These are phyloP conservation scores for Komagataella populi DNA, from an alignment of 805 yeast species.

Conservation along the genomic window DNA sequence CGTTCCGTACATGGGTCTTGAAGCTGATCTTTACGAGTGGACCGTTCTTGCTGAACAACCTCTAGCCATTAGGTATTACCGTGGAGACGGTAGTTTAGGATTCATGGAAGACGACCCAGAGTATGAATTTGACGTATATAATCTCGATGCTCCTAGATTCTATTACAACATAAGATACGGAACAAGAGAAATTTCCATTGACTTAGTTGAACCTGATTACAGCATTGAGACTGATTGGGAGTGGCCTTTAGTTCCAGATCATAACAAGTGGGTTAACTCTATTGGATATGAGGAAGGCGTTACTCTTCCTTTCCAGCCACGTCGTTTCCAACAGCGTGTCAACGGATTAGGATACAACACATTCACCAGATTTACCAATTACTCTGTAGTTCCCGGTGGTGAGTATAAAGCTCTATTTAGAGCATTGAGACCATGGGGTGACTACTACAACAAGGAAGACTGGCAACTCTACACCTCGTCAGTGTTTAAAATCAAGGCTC, in stretches of 20 bases:
- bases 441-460: slow-evolving; percentile 1
- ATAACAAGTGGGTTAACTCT: background rate
- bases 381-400: slow-evolving; percentile 3
- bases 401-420: slow-evolving; percentile 4
- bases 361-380: slow-evolving; percentile 1
- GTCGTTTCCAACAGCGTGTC: background rate
- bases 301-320: background rate
- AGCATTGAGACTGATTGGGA: slow-evolving; percentile 4
- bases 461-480: slow-evolving; percentile 6
- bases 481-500: background rate
- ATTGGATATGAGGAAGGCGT: background rate
- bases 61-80: slow-evolving; percentile 1
- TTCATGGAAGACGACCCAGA: background rate
- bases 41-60: slow-evolving; percentile 2
- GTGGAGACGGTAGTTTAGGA: background rate
- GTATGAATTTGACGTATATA: background rate
- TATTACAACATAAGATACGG: slow-evolving; percentile 6
- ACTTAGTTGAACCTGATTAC: slow-evolving; percentile 5
- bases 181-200: slow-evolving; percentile 4
- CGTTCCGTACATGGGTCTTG: slow-evolving; percentile 9
- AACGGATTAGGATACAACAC: background rate
- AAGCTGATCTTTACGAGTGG: slow-evolving; percentile 4
- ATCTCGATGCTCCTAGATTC: slow-evolving; percentile 1
- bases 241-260: background rate
- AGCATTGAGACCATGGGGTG: slow-evolving; percentile 5